These are phyloP conservation scores for Biscogniauxia sp. DNA, from an alignment of 2,329 filamentous ascomycete genomes.

Conservation along the genomic window DNA sequence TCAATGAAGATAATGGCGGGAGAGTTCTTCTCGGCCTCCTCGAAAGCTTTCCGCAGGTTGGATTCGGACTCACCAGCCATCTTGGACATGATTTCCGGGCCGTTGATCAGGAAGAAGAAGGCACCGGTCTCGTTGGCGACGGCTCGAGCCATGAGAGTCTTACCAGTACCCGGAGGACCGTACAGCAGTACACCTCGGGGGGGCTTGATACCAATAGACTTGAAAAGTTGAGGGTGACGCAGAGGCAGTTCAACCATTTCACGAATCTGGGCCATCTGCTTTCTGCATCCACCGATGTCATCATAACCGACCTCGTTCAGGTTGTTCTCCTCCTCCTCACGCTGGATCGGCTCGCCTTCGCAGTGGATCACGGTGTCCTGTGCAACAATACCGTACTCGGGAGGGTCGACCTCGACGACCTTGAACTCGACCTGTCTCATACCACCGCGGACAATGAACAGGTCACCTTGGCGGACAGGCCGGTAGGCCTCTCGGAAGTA, in stretches of 20 bases:
- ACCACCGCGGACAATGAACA: slow-evolving; percentile 95
- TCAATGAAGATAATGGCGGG: slow-evolving; percentile 99
- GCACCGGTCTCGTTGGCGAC: slow-evolving; percentile 98
- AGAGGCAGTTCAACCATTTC: slow-evolving; percentile 97
- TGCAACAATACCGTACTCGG: slow-evolving; percentile 97
- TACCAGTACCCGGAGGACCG: slow-evolving; percentile 97
- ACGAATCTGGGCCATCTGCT: slow-evolving; percentile 99
- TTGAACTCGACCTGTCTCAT: slow-evolving; percentile 99
- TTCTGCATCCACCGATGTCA: slow-evolving; percentile 97
- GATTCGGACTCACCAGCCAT: slow-evolving; percentile 99
- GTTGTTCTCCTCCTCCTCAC: slow-evolving; percentile 98
- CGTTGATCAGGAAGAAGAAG: slow-evolving; percentile 99
- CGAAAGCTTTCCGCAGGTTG: slow-evolving; percentile 97
- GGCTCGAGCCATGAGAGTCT: slow-evolving; percentile 97
- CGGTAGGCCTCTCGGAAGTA: slow-evolving; percentile 99
- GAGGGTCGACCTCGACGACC: slow-evolving; percentile 96
- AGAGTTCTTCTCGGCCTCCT: slow-evolving; percentile 99
- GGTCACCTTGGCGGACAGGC: slow-evolving; percentile 92
- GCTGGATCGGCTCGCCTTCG: slow-evolving; percentile 92
- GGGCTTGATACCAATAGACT: slow-evolving; percentile 99
- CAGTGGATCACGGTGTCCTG: slow-evolving; percentile 99
- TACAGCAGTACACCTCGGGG: slow-evolving; percentile 96
- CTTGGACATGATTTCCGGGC: slow-evolving; percentile 99
- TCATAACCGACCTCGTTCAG: slow-evolving; percentile 99
- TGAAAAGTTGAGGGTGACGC: slow-evolving; percentile 97